Base-by-base conservation (phyloP, 768 basidiomycete species). In the Boletus rubropictus region DNA sequence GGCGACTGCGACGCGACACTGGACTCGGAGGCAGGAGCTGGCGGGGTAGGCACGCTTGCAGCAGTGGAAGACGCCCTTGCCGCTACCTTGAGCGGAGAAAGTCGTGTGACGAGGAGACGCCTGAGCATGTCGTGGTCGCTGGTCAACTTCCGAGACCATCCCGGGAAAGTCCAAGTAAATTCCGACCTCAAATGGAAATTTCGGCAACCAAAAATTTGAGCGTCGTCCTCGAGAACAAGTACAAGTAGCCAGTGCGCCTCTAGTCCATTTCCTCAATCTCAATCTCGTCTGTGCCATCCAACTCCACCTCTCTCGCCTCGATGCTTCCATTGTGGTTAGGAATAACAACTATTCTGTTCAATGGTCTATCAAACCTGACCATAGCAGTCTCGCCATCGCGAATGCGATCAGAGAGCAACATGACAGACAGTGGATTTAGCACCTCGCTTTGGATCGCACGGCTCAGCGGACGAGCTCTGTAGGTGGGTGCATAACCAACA, bases 381-480 rank as follows among this genome's bases (percentile, higher is more conserved):
- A 68, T 67, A 7, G 88, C 86, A 0, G 64, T 77, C 67, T 98
- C 95, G 12, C 83, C 84, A 44, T 97, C 92, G 34, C 81, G 73
- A 42, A 97, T 72, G 35, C 82, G 78, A 55, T 87, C 88, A 33
- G 89, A 84, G 39, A 98, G 80, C 35, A 98, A 75, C 74, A 87
- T 76, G 46, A 86, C 72, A 14, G 90, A 89, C 31, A 98, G 71
- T 11, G 94, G 95, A 63, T 96, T 94, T 58, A 98, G 76, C 29
- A 99, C 75, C 59, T 97, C 91, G 57, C 78, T 84, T 68, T 96
- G 94, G 55, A 99, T 94, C 4, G 88, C 79, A 28, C 93, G 80
- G 61, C 90, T 89, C 53, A 97, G 77, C 1, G 95, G 96, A 34
- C 95, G 82, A 46, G 94, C 95, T 54, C 95, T 93, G 61, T 95